Base-by-base conservation (phyloP, 139 green algal genomes). In the Picochlorum sp. region DNA sequence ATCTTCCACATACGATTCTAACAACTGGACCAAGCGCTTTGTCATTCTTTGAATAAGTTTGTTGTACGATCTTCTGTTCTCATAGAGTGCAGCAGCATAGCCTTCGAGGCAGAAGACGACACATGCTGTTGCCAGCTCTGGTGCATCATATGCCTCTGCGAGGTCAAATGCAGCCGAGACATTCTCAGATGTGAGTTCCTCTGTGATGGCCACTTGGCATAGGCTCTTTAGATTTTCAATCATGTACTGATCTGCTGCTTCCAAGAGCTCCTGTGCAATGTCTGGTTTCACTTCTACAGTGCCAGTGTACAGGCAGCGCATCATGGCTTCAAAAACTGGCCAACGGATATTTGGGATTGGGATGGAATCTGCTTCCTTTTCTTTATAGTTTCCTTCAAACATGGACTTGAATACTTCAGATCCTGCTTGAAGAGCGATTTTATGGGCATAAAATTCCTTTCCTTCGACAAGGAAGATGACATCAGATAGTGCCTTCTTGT, bases 381-480 rank as follows among this genome's bases (percentile, higher is more conserved):
- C 92, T 54, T 79, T 81, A 78, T 92, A 96, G 47, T 87, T 80
- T 0, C 89, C 80, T 56, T 88, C 84, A 70, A 98, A 97, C 92
- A 98, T 98, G 49, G 87, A 89, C 11, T 81, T 68, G 81, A 98
- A 98, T 34, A 87, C 86, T 49, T 97, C 87, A 34, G 79, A 91
- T n/a, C 77, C 88, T 1, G 87, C 87, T 38, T 95, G 75, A 63
- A 98, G 80, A 2, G 89, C 90, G 44, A 96, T 93, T 24, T 84
- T 76, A 75, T 98, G 92, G 6, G 90, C 92, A 59, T 90, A 83
- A 71, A 96, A 97, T 14, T 79, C 75, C 56, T 67, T 71, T 44
- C 85, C 91, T 72, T 98, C 92, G 44, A 96, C 79, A n/a, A 95
- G 75, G 69, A 98, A 98, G 2, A 79, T 90, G 4, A 97, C 80